Conservation (phyloP, 106 monocot genomes). For the Apostasia ramifera region DNA sequence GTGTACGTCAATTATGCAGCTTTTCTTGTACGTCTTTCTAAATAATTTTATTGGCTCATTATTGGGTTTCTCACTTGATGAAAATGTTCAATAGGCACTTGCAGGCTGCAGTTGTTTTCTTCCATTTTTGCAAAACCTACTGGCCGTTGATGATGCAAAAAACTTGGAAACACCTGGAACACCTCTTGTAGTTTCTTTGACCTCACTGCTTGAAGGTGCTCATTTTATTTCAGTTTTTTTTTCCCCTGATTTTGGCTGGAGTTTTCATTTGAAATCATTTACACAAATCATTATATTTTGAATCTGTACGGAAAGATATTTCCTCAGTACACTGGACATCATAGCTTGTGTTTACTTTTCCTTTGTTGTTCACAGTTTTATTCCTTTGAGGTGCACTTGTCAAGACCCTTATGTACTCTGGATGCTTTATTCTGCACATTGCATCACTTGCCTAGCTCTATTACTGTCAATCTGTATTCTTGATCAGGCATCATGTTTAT, state of each 20-base stretch:
- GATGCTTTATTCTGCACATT: too few relatives aligned
- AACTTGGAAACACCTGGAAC: constrained; percentile 30
- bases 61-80: constrained; percentile 1
- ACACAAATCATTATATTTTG: not conserved
- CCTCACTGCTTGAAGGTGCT: constrained; percentile 67
- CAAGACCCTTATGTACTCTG: too few relatives aligned
- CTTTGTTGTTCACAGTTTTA: too few relatives aligned
- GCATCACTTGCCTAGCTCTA: too few relatives aligned
- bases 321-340: not conserved
- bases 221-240: not conserved
- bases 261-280: too few relatives aligned
- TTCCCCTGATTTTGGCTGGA: not conserved
- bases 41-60: not conserved
- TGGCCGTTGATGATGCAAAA: constrained; percentile 16
- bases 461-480: too few relatives aligned
- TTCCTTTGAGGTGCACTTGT: too few relatives aligned
- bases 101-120: constrained; percentile 59
- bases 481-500: too few relatives aligned
- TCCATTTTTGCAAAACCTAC: constrained; percentile 35
- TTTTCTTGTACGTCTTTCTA: too few relatives aligned
- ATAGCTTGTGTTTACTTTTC: not conserved
- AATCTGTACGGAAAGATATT: not conserved
- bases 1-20: too few relatives aligned
- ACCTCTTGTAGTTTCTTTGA: constrained; percentile 55
- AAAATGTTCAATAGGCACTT: constrained; percentile 40